Base-by-base conservation (phyloP, 148 eudicot genomes). In the Heliamphora exappendiculata region DNA sequence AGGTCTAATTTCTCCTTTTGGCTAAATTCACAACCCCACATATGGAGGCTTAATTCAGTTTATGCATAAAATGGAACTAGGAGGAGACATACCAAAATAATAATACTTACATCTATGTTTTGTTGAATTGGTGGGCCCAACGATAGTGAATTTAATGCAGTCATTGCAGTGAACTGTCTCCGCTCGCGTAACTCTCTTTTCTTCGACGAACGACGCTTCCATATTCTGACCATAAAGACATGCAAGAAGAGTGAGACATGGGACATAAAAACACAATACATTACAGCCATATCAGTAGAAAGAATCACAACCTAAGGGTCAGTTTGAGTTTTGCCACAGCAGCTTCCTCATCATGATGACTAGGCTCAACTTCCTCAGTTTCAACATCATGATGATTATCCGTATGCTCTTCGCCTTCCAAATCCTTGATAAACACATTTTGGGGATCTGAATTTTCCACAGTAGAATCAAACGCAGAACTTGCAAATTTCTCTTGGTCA, bases 291-390 rank as follows among this genome's bases (percentile, higher is more conserved):
- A 75, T 29, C 34, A 79, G 69, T 50, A 67, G n/a, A 72, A 34
- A 47, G 68, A 66, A 67, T 31, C 45, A 74, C 77, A 75, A 92
- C 99, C 97, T 91, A 34, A 95, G 42, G n/a, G 89, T 76, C 68
- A 93, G 82, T 84, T 81, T 89, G 67, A 95, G 88, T 87, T 90
- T 93, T 76, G 98, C 97, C 77, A 84, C 81, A 39, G 89, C 87
- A 60, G 84, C 88, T 88, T 91, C 92, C 84, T 91, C 73, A 49
- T 91, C 96, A 80, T 82, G 82, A 80, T 85, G 73, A 81, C 68
- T 69, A 36, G 73, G 67, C 49, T 60, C 69, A 45, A 66, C 76
- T 84, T 81, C 92, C 75, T 85, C 82, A 63, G 77, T 37, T 50
- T 81, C 80, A 81, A 80, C 77, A 75, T 84, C 72, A 37, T 85